Evolutionary conservation across 495 filamentous ascomycete genomes (phyloP).

Genomic region (Entonaema liquescens): DNA sequence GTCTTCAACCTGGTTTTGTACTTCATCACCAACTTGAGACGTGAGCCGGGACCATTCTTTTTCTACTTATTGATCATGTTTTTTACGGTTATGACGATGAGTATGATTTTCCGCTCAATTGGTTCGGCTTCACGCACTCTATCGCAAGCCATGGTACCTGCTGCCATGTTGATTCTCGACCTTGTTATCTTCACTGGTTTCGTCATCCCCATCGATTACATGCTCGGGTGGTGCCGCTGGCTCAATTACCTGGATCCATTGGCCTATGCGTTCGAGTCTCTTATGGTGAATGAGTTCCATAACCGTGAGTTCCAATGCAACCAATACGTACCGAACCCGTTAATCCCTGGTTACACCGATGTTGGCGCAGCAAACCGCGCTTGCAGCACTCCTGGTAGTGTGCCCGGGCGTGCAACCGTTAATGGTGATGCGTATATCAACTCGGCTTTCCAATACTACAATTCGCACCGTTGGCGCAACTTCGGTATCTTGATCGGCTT

Average conservation of each 20-base stretch:
- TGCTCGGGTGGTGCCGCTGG: constrained; percentile 88
- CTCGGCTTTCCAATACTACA: constrained; percentile 67
- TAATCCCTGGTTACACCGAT: constrained; percentile 55
- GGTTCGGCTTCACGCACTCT: constrained; percentile 80
- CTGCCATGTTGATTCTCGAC: constrained; percentile 81
- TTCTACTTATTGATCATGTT: constrained; percentile 79
- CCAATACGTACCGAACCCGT: constrained; percentile 64
- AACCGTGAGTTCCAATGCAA: constrained; percentile 70
- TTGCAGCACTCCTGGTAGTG: constrained; percentile 70
- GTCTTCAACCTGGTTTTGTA: constrained; percentile 78
- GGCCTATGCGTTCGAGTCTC: constrained; percentile 83
- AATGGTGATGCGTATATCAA: constrained; percentile 76
- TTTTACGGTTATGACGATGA: constrained; percentile 73
- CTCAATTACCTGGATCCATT: constrained; percentile 88
- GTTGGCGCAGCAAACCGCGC: constrained; percentile 54
- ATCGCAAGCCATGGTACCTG: constrained; percentile 83
- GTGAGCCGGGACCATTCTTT: constrained; percentile 84
- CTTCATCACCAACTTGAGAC: constrained; percentile 83
- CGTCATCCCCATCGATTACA: constrained; percentile 77
- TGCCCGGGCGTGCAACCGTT: constrained; percentile 60
- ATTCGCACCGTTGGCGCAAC: constrained; percentile 77
- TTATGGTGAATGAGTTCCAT: constrained; percentile 92
- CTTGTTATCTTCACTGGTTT: constrained; percentile 93
- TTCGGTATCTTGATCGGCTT: constrained; percentile 82
- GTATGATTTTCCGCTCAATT: constrained; percentile 84